phyloP scores from a whole-genome alignment of 805 yeast species.

The Schwanniomyces yamadae region DNA sequence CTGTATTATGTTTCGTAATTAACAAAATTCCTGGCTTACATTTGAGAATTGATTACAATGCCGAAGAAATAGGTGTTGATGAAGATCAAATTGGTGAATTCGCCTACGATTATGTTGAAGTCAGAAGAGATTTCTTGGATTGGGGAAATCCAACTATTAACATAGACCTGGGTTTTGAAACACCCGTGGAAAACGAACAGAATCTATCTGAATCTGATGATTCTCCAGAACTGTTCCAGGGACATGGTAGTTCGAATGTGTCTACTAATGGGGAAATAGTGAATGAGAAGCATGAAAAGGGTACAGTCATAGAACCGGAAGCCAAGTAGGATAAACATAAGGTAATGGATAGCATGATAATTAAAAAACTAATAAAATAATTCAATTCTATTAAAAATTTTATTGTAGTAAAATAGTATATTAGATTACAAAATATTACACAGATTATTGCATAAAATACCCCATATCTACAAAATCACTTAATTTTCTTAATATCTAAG shows the following conservation, averaged over 20 bases:
- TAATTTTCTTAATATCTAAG: no score
- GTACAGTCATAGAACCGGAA: neutral
- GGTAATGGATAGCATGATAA: no score
- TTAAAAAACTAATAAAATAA: no score
- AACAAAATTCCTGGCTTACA: slow-evolving; percentile 79
- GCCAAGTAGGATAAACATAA: neutral
- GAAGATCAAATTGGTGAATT: slow-evolving; percentile 98
- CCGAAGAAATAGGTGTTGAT: slow-evolving; percentile 87
- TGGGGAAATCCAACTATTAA: slow-evolving; percentile 38
- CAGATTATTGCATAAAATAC: no score
- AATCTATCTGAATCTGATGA: neutral
- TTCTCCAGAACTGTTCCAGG: neutral
- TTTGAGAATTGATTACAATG: slow-evolving; percentile 78
- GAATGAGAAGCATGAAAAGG: neutral
- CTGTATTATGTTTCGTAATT: slow-evolving; percentile 68
- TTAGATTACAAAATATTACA: no score
- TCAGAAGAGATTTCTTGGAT: slow-evolving; percentile 82
- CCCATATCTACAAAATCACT: no score
- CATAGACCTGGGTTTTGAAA: neutral
- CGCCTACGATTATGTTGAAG: slow-evolving; percentile 98
- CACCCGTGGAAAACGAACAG: neutral
- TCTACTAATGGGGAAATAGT: neutral
- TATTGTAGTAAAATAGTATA: no score
- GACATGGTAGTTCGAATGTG: neutral
- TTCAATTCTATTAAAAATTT: no score